phyloP scores from a whole-genome alignment of 75 land plant species.

The Selaginella moellendorffii region DNA sequence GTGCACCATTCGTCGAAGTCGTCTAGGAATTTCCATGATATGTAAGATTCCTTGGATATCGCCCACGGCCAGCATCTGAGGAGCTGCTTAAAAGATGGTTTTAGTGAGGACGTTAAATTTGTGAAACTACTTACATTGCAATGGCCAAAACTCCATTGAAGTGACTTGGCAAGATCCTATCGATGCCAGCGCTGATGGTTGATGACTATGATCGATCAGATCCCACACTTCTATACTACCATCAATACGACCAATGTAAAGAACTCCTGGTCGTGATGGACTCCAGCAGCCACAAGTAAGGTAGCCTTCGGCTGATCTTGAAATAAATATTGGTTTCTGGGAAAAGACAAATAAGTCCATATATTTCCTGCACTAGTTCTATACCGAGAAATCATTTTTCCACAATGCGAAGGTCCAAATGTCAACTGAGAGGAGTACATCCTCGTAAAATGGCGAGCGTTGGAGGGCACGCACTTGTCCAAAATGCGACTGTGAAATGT shows the following conservation, averaged over 20 bases:
- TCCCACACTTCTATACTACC: slow-evolving; percentile 6
- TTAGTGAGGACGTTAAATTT: neutral
- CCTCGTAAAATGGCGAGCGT: neutral
- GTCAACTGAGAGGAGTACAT: slow-evolving; percentile 8
- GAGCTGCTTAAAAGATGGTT: slow-evolving; percentile 11
- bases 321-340: slow-evolving; percentile 8
- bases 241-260: neutral
- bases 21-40: slow-evolving; percentile 30
- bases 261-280: slow-evolving; percentile 2
- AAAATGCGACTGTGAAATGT: slow-evolving; percentile 11
- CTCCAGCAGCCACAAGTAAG: slow-evolving; percentile 1
- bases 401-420: slow-evolving; percentile 2
- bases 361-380: neutral
- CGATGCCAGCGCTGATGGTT: neutral
- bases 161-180: slow-evolving; percentile 29
- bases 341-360: neutral
- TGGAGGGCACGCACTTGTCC: slow-evolving; percentile 5
- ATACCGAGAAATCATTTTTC: neutral
- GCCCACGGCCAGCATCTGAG: slow-evolving; percentile 26
- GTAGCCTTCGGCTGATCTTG: slow-evolving; percentile 21
- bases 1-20: slow-evolving; percentile 19
- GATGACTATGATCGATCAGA: slow-evolving; percentile 3
- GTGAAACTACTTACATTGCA: neutral
- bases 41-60: slow-evolving; percentile 31
- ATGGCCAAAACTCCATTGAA: slow-evolving; percentile 24